These are phyloP conservation scores for Botrytis byssoidea DNA, from an alignment of 2,329 filamentous ascomycete genomes.

Conservation along the genomic window DNA sequence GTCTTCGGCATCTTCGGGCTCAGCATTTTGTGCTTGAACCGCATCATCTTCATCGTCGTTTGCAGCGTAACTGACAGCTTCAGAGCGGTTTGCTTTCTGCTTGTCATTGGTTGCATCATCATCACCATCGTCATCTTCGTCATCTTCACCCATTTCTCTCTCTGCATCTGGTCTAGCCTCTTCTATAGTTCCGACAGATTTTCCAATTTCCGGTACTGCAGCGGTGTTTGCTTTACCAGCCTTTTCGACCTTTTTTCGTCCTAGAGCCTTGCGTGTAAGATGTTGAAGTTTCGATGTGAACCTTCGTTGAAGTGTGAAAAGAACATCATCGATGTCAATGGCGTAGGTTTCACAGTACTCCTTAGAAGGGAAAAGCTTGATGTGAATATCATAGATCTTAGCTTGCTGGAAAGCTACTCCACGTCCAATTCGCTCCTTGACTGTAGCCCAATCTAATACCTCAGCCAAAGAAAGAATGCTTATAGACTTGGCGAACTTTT, in stretches of 20 bases:
- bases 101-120: conserved; percentile 75
- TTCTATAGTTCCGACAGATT: conserved; percentile 56
- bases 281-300: conserved; percentile 72
- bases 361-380: conserved; percentile 78
- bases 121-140: conserved; percentile 60
- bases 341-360: conserved; percentile 88
- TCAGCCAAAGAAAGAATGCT: conserved; percentile 81
- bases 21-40: conserved; percentile 60
- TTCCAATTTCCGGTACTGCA: conserved; percentile 74
- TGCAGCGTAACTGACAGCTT: conserved; percentile 84
- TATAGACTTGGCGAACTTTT: conserved; percentile 87
- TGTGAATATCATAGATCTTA: conserved; percentile 79
- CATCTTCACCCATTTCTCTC: conserved; percentile 46
- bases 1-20: conserved; percentile 53
- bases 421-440: conserved; percentile 75
- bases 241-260: conserved; percentile 71
- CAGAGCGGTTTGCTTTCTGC: conserved; percentile 70
- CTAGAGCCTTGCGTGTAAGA: conserved; percentile 72
- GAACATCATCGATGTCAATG: conserved; percentile 74
- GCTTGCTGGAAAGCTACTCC: conserved; percentile 68
- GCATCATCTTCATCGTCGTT: conserved; percentile 89
- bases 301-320: conserved; percentile 74
- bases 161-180: conserved; percentile 47
- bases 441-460: conserved; percentile 75
- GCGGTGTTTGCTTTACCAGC: conserved; percentile 57